Base-by-base conservation (phyloP, 1,139 yeast genomes). In the Geotrichum citri-aurantii region DNA sequence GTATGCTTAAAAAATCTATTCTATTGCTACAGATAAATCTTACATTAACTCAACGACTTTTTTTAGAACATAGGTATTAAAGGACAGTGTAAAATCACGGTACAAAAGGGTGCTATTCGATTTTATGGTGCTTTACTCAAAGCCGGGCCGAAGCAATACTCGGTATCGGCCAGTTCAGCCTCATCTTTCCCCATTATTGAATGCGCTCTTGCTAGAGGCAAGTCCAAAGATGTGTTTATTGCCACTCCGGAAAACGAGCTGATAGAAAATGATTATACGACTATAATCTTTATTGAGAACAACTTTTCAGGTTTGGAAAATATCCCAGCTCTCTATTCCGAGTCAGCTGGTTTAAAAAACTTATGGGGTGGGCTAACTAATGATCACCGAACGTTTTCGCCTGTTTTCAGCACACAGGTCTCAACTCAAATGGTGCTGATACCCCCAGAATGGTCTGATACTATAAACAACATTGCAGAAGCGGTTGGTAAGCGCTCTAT, bases 41-140 rank as follows among this genome's bases (percentile, higher is more conserved):
- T 12, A 7, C 3, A 24, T n/a, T 50, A 49, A 42, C 21, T 10
- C 2, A 21, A 14, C 26, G 46, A 42, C n/a, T 31, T 46, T 26
- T 17, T 10, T 10, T 29, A 56, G 59, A 48, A 40, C 42, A 64
- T 88, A 2, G 71, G 83, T 37, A 61, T 88, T 1, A 77, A 79
- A 50, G 96, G 96, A 0, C 84, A 81, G 63, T 85, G 79, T 65
- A 67, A 64, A 7, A 55, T 88, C 26, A 73, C 74, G 6, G 75
- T 88, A 0, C 76, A 81, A 56, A 75, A 82, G 65, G 96, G 96
- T 17, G 82, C 85, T 0, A 67, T 81, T 1, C 68, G 77, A 0
- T 68, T 84, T 11, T 75, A 86, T 54, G 86, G 87, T 42, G 78
- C 81, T 2, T 73, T 76, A 14, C 81, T 73, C 17, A 60, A 63